A percentile compares a stretch with the other conserved stretches of the same genome.
Evolutionary conservation across 179 eudicot species (phyloP).

Genomic region (Dionaea muscipula): DNA sequence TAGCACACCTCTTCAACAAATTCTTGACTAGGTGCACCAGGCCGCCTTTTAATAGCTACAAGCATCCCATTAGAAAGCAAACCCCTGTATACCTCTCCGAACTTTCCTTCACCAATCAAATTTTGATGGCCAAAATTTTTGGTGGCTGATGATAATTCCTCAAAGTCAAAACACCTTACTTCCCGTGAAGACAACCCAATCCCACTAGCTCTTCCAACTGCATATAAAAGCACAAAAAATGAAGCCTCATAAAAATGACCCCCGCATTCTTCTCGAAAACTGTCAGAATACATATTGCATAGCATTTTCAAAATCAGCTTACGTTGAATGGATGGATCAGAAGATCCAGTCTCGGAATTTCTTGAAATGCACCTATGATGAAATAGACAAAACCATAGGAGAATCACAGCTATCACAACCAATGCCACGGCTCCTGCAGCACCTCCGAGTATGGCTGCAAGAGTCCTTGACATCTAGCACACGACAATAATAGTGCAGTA

Average conservation of each 20-base stretch:
- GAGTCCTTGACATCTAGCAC: slow-evolving; percentile 75
- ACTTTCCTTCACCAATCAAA: slow-evolving; percentile 90
- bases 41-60: slow-evolving; percentile 77
- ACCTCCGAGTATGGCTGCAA: slow-evolving; percentile 85
- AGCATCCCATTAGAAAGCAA: slow-evolving; percentile 82
- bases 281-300: neutral
- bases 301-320: neutral
- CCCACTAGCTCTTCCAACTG: slow-evolving; percentile 43
- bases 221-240: neutral
- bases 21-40: slow-evolving; percentile 58
- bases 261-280: neutral
- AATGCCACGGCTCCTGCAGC: slow-evolving; percentile 98
- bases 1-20: slow-evolving; percentile 72
- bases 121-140: slow-evolving; percentile 55
- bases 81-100: slow-evolving; percentile 92
- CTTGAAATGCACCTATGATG: slow-evolving; percentile 44
- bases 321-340: slow-evolving; percentile 85
- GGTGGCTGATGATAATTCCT: slow-evolving; percentile 65
- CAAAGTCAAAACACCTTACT: slow-evolving; percentile 57
- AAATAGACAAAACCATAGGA: slow-evolving; percentile 55
- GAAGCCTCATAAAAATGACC: neutral
- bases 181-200: slow-evolving; percentile 58
- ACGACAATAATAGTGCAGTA: slow-evolving; percentile 19
- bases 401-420: slow-evolving; percentile 34
- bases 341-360: slow-evolving; percentile 89